Evolutionary conservation across 495 filamentous ascomycete genomes (phyloP).

Genomic region (Hyaloscypha bicolor): DNA sequence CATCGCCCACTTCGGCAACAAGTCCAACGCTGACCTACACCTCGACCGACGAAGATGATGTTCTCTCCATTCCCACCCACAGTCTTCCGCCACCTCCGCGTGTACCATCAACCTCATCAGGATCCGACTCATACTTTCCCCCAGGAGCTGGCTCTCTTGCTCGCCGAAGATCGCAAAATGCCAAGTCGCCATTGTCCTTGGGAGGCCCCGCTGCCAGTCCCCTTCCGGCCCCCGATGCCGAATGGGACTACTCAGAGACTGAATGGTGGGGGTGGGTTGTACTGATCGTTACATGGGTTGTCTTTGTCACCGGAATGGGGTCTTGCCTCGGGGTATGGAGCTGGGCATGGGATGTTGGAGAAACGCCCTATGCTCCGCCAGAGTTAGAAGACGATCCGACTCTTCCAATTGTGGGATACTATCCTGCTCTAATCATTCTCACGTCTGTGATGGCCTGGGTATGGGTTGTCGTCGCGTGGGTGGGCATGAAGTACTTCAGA

Average conservation of each 20-base stretch:
- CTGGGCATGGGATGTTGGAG: conserved; percentile 99
- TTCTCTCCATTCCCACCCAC: conserved; percentile 56
- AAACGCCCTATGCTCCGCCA: conserved; percentile 89
- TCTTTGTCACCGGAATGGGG: conserved; percentile 95
- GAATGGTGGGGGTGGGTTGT: conserved; percentile 98
- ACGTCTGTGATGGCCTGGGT: conserved; percentile 98
- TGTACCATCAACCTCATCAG: conserved; percentile 53
- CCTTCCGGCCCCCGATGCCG: conserved; percentile 44
- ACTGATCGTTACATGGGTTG: conserved; percentile 84
- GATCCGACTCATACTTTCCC: conserved; percentile 68
- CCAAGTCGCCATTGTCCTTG: conserved; percentile 63
- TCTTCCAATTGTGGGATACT: conserved; percentile 93
- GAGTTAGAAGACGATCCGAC: conserved; percentile 93
- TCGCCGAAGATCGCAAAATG: conserved; percentile 53
- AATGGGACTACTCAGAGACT: conserved; percentile 89
- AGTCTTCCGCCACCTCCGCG: conserved; percentile 37
- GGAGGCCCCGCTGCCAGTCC: conserved; percentile 47
- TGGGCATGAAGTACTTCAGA: conserved; percentile 99
- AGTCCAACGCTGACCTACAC: conserved; percentile 65
- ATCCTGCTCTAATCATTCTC: conserved; percentile 89
- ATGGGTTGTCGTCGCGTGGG: conserved; percentile 95
- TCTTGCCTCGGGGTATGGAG: conserved; percentile 97
- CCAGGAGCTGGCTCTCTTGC: conserved; percentile 40
- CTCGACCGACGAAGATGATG: conserved; percentile 79
- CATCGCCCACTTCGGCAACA: conserved; percentile 38